Percentiles rank a stretch among this genome's conserved stretches.
These are phyloP conservation scores for Odontarrhena argentea DNA, from an alignment of 345 rosid genomes.

Conservation along the genomic window DNA sequence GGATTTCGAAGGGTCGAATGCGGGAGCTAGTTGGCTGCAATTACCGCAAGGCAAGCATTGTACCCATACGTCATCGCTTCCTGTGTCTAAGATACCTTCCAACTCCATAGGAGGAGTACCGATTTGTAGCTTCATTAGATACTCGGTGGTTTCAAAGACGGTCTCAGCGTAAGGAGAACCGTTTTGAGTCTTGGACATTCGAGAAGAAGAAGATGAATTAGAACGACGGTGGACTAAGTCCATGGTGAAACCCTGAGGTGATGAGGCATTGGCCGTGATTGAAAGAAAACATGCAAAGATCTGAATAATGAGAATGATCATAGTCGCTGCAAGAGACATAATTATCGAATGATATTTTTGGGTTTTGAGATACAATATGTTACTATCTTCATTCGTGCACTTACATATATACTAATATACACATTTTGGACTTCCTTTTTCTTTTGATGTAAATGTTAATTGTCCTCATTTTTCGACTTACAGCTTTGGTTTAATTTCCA, in stretches of 20 bases:
- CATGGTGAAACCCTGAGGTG: neutral
- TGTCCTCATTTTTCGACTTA: no score
- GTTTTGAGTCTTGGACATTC: neutral
- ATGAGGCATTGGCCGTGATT: neutral
- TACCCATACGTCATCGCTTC: conserved; percentile 14
- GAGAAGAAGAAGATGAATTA: neutral
- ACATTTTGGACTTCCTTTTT: neutral
- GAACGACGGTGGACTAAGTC: conserved; percentile 7
- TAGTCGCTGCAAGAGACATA: neutral
- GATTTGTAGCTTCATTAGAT: conserved; percentile 30
- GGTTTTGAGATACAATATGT: neutral
- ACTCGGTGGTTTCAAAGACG: neutral
- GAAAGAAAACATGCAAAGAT: neutral
- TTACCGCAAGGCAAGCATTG: conserved; percentile 24
- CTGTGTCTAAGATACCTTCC: conserved; percentile 1
- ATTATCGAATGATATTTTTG: neutral
- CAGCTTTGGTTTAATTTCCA: no score
- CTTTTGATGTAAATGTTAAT: neutral
- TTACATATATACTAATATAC: neutral
- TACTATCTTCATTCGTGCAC: neutral
- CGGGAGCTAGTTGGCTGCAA: conserved; percentile 1
- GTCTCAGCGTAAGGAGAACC: neutral
- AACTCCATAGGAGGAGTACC: conserved; percentile 27
- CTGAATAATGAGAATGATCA: neutral
- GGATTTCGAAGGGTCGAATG: conserved; percentile 19